These are phyloP conservation scores for Arthroderma sp. DNA, from an alignment of 2,329 filamentous ascomycete genomes.

Conservation along the genomic window DNA sequence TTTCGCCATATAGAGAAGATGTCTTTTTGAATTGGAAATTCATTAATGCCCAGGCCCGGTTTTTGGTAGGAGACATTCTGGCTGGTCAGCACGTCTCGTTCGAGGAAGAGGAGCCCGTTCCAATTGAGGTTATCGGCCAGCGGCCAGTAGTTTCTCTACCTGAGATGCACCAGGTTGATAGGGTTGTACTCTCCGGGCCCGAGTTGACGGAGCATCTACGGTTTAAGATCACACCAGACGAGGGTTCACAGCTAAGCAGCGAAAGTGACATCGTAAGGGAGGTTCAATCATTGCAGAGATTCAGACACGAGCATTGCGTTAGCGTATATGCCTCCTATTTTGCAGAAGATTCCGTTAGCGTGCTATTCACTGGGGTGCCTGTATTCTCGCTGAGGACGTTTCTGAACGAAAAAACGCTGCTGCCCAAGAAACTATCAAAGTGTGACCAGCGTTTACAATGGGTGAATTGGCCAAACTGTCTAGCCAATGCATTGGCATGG, in stretches of 20 bases:
- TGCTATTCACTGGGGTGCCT: slow-evolving; percentile 29
- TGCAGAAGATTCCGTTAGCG: slow-evolving; percentile 29
- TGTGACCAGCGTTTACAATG: slow-evolving; percentile 28
- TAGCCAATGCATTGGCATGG: slow-evolving; percentile 43
- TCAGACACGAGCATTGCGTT: slow-evolving; percentile 32
- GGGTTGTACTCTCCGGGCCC: slow-evolving; percentile 26
- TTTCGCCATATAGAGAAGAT: slow-evolving; percentile 36
- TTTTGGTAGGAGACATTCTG: slow-evolving; percentile 42
- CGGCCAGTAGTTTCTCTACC: slow-evolving; percentile 25
- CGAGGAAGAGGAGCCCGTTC: slow-evolving; percentile 45
- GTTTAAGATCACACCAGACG: slow-evolving; percentile 25
- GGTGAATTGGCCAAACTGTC: slow-evolving; percentile 35
- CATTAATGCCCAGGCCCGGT: slow-evolving; percentile 47
- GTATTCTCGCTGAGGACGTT: slow-evolving; percentile 31
- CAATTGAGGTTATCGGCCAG: slow-evolving; percentile 41
- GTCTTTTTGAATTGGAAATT: slow-evolving; percentile 40
- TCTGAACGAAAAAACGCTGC: slow-evolving; percentile 26
- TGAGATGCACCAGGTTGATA: slow-evolving; percentile 27
- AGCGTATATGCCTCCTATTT: slow-evolving; percentile 34
- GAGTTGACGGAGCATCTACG: slow-evolving; percentile 25
- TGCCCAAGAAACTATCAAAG: slow-evolving; percentile 31
- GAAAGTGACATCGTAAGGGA: slow-evolving; percentile 25
- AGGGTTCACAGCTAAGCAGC: slow-evolving; percentile 8
- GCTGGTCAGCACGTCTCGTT: slow-evolving; percentile 46
- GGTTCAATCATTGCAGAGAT: slow-evolving; percentile 23